phyloP scores from a whole-genome alignment of 345 rosid genomes.

The Eucalyptus sideroxylon region DNA sequence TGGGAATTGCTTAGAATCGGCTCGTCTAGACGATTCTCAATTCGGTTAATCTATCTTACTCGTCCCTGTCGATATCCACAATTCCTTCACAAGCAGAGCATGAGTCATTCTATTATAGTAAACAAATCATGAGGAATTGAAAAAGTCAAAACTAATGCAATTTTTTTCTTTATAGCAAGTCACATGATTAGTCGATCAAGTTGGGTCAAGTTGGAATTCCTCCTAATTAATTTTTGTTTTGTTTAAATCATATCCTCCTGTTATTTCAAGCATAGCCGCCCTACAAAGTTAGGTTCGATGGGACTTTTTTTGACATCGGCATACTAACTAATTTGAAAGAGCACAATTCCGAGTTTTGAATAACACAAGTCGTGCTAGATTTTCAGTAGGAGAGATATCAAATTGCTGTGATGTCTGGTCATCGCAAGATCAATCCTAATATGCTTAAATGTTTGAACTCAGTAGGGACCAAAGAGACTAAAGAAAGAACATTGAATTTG shows the following conservation, averaged over 20 bases:
- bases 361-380: too few species aligned
- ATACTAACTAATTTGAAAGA: not conserved
- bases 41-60: rapidly evolving
- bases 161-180: too few species aligned
- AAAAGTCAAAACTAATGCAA: too few species aligned
- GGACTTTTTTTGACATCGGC: not conserved
- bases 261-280: not conserved
- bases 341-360: not conserved
- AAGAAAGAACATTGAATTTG: not conserved
- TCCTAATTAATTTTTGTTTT: rapidly evolving
- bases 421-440: not conserved
- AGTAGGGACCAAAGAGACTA: not conserved
- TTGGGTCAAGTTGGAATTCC: too few species aligned
- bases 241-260: rapidly evolving
- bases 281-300: not conserved
- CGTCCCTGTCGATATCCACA: not conserved
- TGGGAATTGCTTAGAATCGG: too few species aligned
- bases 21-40: rapidly evolving
- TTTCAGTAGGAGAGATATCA: not conserved
- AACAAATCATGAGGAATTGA: too few species aligned
- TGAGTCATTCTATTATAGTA: too few species aligned
- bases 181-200: not conserved
- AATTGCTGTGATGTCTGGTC: not conserved
- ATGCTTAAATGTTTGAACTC: too few species aligned
- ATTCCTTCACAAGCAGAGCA: rapidly evolving